Percentiles rank a stretch among this genome's conserved stretches.
Conservation (phyloP, 805 yeast genomes). For the Teunomyces kruisii region DNA sequence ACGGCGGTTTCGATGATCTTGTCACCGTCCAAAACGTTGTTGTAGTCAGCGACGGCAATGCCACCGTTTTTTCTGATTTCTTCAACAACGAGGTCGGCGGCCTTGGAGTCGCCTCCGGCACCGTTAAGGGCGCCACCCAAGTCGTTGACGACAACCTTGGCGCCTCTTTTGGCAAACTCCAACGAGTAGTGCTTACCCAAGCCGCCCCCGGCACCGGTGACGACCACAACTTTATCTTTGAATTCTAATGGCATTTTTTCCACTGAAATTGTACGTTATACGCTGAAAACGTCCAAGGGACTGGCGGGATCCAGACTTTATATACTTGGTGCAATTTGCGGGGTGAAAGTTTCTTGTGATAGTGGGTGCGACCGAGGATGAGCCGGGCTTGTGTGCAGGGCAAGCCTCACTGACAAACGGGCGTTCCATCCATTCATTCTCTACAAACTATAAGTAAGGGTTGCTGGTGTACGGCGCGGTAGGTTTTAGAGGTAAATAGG, state of each 20-base stretch:
- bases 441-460: no score
- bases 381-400: background rate
- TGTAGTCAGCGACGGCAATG: constrained; percentile 88
- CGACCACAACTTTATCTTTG: constrained; percentile 83
- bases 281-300: background rate
- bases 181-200: constrained; percentile 86
- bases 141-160: constrained; percentile 93
- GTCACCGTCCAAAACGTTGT: constrained; percentile 83
- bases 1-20: constrained; percentile 84
- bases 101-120: constrained; percentile 69
- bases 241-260: constrained; percentile 36
- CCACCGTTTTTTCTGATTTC: constrained; percentile 81
- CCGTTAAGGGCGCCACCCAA: constrained; percentile 84
- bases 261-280: background rate
- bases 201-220: constrained; percentile 98
- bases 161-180: constrained; percentile 87
- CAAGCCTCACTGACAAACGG: no score
- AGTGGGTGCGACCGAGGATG: constrained; percentile 3
- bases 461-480: no score
- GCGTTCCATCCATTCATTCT: no score
- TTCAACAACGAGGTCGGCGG: constrained; percentile 87
- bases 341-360: constrained; percentile 4
- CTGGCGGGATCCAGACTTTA: background rate
- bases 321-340: constrained; percentile 1
- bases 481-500: no score